Percentiles rank a stretch among this genome's conserved stretches.
Evolutionary conservation across 2,329 filamentous ascomycete species (phyloP).

Genomic region (Fusarium albidum): DNA sequence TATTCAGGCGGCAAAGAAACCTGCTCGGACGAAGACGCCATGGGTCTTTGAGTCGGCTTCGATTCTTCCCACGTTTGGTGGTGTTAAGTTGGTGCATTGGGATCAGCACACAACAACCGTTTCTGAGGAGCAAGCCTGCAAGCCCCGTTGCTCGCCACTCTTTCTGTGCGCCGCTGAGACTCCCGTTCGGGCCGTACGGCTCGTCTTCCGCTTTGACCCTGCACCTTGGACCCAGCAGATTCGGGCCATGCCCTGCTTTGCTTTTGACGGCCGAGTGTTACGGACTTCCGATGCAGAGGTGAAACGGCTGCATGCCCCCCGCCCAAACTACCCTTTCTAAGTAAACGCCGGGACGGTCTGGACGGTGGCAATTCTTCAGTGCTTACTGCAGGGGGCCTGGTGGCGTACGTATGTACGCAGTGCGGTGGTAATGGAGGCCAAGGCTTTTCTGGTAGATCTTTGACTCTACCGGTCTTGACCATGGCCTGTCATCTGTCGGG

Average conservation of each 20-base stretch:
- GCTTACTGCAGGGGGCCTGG: conserved; percentile 19
- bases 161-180: background rate
- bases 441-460: conserved; percentile 12
- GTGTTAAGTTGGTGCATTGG: conserved; percentile 1
- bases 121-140: no score
- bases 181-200: conserved; percentile 22
- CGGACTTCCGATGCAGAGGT: conserved; percentile 1
- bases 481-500: background rate
- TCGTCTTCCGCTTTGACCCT: conserved; percentile 27
- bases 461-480: conserved; percentile 8
- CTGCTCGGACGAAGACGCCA: background rate
- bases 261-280: conserved; percentile 22
- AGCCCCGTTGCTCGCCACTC: conserved; percentile 5
- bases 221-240: conserved; percentile 11
- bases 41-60: background rate
- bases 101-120: conserved; percentile 22
- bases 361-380: conserved; percentile 7
- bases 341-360: conserved; percentile 3
- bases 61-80: conserved; percentile 9
- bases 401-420: conserved; percentile 26
- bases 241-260: conserved; percentile 13
- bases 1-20: background rate
- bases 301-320: conserved; percentile 7
- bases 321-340: background rate
- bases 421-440: background rate